Base-by-base conservation (phyloP, 306 rosid genomes). In the Rosa lucieae region DNA sequence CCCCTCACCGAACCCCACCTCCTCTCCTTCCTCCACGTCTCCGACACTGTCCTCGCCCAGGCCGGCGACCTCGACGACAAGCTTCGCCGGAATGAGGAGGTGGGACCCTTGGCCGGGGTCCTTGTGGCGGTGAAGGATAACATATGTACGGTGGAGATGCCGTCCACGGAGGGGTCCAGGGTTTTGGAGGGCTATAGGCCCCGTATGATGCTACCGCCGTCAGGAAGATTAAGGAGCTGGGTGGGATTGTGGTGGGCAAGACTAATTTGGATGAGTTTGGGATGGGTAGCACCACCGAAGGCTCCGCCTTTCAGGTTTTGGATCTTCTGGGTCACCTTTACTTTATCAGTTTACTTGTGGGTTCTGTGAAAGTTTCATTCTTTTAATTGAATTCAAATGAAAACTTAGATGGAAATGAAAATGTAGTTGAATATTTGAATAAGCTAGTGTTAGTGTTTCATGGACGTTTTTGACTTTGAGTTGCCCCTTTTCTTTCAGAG, bases 171-270 rank as follows among this genome's bases (percentile, higher is more conserved):
- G 5, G 99, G 99, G 2, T 95, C 97, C 5, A 90, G 89, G 66
- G 86, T 95, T 29, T 87, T 95, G 17, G 90, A 87, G 14, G 94
- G 92, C 0, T 95, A 95, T 77, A 88, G 83, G 52, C 92, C 99
- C 92, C 98, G 53, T 95, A 89, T 66, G 99, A 95, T 53, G 99
- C 99, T 1, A 95, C 98, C 0, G 98, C 93, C 0, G 96, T 95
- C 40, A 85, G 80, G 89, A 91, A 80, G 80, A 84, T 90, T 80
- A 93, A 80, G 89, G 94, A 93, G 26, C 42, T 86, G 71, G 99
- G 93, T 15, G 99, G 89, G 39, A 87, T 95, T 89, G 89, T 91
- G 73, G 87, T 93, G 39, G 99, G 99, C 5, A 95, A 95, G 87
- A 95, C 99, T 51, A 95, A 95, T 84, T 46, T 95, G 87, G 99